Conservation (phyloP, 2,329 filamentous ascomycete genomes). For the Berkeleyomyces rouxiae region DNA sequence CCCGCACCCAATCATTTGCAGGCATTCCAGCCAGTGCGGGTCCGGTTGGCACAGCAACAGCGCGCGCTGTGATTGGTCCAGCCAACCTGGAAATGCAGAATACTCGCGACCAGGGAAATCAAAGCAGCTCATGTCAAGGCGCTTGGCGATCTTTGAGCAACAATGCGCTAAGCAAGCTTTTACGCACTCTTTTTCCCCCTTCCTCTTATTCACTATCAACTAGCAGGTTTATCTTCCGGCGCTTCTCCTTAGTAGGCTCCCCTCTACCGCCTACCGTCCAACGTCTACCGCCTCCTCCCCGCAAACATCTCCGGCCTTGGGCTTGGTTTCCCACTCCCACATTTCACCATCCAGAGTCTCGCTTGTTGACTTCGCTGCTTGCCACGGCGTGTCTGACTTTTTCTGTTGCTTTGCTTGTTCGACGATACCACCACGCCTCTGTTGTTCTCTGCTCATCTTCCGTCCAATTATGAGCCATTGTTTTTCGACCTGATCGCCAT, state of each 20-base stretch:
- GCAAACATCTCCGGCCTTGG: too few relatives aligned
- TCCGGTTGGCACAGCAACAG: constrained; percentile 8
- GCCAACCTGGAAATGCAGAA: background rate
- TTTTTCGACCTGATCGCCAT: background rate
- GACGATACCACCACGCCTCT: background rate
- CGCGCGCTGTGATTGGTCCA: constrained; percentile 7
- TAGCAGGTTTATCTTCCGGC: background rate
- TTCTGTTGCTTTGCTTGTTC: background rate
- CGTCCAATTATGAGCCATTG: background rate
- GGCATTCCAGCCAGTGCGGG: background rate
- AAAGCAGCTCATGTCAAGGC: background rate
- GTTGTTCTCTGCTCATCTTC: background rate
- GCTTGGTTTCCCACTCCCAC: too few relatives aligned
- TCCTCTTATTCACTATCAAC: background rate
- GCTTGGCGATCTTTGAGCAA: constrained; percentile 1
- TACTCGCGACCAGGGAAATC: background rate
- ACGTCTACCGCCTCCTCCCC: too few relatives aligned
- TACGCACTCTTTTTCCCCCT: background rate
- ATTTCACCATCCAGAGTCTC: too few relatives aligned
- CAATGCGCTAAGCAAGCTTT: background rate
- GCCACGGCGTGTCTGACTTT: background rate
- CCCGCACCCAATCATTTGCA: background rate
- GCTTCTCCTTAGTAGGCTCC: background rate
- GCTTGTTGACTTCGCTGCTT: background rate
- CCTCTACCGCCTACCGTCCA: too few relatives aligned